Evolutionary conservation across 768 basidiomycete species (phyloP), one percentile per base, ranked within the genome.

Genomic region (Brasilioporus rufonigricans): DNA sequence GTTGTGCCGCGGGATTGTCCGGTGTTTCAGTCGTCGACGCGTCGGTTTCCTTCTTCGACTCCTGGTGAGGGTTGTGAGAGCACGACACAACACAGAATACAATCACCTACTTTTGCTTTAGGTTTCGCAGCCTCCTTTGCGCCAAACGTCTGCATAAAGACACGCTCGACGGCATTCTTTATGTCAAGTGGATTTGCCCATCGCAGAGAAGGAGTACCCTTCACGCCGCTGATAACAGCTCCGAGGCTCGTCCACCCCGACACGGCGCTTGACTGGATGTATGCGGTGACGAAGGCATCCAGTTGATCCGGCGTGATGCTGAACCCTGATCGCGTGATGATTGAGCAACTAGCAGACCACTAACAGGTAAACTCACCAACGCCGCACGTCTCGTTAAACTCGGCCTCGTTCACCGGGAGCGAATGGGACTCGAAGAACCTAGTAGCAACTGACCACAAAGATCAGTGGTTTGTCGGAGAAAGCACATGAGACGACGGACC

Each of bases 121-220:
- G 82, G 75, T 65, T 87, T 87, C 2, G 77, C 76, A 10, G 77
- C 66, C 65, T 84, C 84, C 67, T 90, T 93, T 1, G 81, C 72
- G 9, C 94, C 93, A 68, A 93, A 93, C 32, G 70, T 77, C 44
- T 81, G 79, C 1, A 71, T 68, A 60, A 92, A 92, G 4, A 79
- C 80, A 27, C 77, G 76, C 67, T 96, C 93, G 2, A 87, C 84
- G 0, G 86, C 77, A 48, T 82, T 88, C 77, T 97, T 96, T 39
- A 94, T 76, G 39, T 94, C 92, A 6, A 95, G 77, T 0, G 91
- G 83, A 60, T 76, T 84, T 7, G 89, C 93, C 92, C 93, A 96
- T 48, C 88, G 83, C 35, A 94, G 70, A 33, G 78, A 78, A 14
- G 86, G 78, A 5, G 76, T 77, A 41, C 66, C 74, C 71, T 86